Conservation (phyloP, 2,329 filamentous ascomycete species). For the Plenodomus tracheiphilus region DNA sequence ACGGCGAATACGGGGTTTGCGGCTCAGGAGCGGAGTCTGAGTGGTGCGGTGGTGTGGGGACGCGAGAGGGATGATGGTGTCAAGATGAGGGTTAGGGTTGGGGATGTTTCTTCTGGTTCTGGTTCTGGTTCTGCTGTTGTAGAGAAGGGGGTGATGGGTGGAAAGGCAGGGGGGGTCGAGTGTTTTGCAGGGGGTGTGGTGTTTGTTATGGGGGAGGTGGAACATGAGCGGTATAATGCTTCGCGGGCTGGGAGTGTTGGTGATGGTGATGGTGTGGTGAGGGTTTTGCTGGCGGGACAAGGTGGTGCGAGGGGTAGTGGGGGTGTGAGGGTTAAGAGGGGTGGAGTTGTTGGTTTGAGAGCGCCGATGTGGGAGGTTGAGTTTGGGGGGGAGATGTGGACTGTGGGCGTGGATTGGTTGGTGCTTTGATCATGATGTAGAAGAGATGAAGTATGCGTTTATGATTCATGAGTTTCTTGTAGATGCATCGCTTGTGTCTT, state of each 20-base stretch:
- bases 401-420: constrained; percentile 50
- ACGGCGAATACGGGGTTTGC: constrained; percentile 29
- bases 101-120: background rate
- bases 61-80: constrained; percentile 32
- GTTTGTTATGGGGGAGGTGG: constrained; percentile 23
- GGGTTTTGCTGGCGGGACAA: constrained; percentile 34
- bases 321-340: constrained; percentile 27
- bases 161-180: constrained; percentile 12
- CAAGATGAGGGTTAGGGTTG: constrained; percentile 17
- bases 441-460: constrained; percentile 3
- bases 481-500: background rate
- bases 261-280: constrained; percentile 5
- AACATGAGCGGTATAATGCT: constrained; percentile 18
- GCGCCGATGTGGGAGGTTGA: constrained; percentile 49
- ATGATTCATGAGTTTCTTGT: constrained; percentile 9
- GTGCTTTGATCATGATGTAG: constrained; percentile 18
- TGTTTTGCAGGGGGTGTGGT: constrained; percentile 26
- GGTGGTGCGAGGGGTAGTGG: constrained; percentile 22
- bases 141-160: background rate
- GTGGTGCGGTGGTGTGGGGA: constrained; percentile 9
- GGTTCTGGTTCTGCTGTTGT: too few relatives aligned
- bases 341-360: constrained; percentile 40
- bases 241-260: constrained; percentile 5
- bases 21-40: constrained; percentile 11
- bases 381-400: constrained; percentile 40